phyloP scores from a whole-genome alignment of 257 asterid genomes.

The Echites panduratus region DNA sequence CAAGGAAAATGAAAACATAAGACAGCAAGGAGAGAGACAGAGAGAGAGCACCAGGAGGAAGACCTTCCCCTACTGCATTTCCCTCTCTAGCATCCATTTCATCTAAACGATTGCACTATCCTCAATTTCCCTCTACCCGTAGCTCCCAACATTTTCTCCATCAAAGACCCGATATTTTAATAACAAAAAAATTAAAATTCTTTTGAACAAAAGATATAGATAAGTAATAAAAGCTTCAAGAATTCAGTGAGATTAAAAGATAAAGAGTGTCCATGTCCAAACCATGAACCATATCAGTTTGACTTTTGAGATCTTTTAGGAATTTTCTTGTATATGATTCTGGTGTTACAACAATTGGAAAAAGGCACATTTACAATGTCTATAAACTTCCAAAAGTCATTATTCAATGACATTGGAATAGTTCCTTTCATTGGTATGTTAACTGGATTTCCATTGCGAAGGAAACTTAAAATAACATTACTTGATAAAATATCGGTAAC shows the following conservation, averaged over 20 bases:
- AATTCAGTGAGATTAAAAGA: neutral
- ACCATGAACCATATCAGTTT: neutral
- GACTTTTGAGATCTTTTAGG: neutral
- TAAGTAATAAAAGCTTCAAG: neutral
- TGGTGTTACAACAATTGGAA: neutral
- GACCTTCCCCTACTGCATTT: neutral
- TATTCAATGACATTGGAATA: neutral
- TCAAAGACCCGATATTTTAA: neutral
- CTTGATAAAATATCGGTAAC: no score
- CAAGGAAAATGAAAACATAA: conserved; percentile 18
- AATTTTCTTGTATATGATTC: neutral
- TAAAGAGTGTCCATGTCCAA: neutral
- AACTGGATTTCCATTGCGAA: no score
- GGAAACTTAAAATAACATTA: no score
- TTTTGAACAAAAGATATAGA: neutral
- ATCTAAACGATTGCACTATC: neutral
- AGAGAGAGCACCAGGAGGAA: neutral
- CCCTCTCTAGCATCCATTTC: neutral
- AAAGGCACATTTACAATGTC: neutral
- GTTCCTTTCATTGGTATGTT: no score
- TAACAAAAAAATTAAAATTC: neutral
- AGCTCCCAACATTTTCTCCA: neutral
- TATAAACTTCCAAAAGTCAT: neutral
- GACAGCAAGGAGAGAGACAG: conserved; percentile 3
- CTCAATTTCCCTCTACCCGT: neutral